Evolutionary conservation across 352 stramenopile genomes (phyloP), one percentile per base, ranked within the genome.

Genomic region (Plasmopara muralis): DNA sequence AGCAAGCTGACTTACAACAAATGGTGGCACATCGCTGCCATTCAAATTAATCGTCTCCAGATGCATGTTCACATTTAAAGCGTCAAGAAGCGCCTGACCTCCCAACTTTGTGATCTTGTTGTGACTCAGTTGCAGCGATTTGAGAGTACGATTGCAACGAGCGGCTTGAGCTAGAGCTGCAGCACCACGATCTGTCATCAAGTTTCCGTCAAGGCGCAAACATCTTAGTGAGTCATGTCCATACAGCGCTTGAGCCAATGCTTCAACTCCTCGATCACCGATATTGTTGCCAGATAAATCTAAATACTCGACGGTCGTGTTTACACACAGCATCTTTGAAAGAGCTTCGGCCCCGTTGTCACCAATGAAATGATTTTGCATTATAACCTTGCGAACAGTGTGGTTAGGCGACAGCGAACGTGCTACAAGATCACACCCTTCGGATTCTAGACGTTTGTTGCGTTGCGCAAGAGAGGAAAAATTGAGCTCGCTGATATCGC

Each of bases 211-310:
- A 29, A 90, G 43, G 16, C 57, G 64, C 49, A 90, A 55, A 50
- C 82, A 63, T 37, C 60, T 74, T 33, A 90, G 42, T 20, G 80
- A 83, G 47, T 84, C 77, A 53, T 92, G 75, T 44, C 76, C 77
- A 43, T 87, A 87, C 5, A 92, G 60, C 9, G 74, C 82, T 18
- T 87, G 66, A 15, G 82, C 79, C 12, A 92, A 43, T 28, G 69
- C 70, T 30, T 85, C 58, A 4, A 51, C 77, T 14, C 82, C 82
- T 13, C 53, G 65, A 51, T 89, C 79, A 16, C 73, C 72, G 55
- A 92, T 88, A 25, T 66, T 60, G 60, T 90, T 90, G 41, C 75
- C 70, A 38, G 72, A 82, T 29, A 92, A 35, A 33, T 89, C 76
- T 47, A 92, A 53, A 44, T 74, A 74, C 57, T 87, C 63, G 15